Conservation (phyloP, 805 yeast species). For the Wickerhamiella sorbophila region DNA sequence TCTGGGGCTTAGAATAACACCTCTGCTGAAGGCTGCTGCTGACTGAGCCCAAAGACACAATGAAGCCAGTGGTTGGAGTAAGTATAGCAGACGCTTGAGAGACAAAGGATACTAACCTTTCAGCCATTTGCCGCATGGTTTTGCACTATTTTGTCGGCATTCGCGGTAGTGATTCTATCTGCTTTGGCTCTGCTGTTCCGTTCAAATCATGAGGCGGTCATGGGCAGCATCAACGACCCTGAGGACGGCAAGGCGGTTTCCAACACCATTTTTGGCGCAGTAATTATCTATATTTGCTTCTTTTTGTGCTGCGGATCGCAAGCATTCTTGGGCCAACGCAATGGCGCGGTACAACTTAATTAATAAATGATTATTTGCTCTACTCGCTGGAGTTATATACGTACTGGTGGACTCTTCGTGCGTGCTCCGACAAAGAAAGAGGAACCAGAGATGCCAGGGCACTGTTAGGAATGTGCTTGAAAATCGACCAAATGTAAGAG, state of each 20-base stretch:
- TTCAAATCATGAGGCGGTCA: slow-evolving; percentile 73
- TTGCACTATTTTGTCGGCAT: slow-evolving; percentile 84
- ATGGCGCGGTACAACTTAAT: slow-evolving; percentile 45
- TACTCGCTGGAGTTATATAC: neutral
- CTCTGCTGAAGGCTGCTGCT: no score
- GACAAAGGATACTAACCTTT: neutral
- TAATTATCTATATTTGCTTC: slow-evolving; percentile 62
- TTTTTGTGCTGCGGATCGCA: slow-evolving; percentile 87
- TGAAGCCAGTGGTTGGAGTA: slow-evolving; percentile 39
- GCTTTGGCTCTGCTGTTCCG: slow-evolving; percentile 74
- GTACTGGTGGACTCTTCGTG: slow-evolving; percentile 7
- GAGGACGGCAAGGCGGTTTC: slow-evolving; percentile 91
- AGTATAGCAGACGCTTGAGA: slow-evolving; percentile 15
- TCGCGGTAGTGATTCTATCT: slow-evolving; percentile 76
- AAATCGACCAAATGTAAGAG: slow-evolving; percentile 15
- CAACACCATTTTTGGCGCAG: slow-evolving; percentile 79
- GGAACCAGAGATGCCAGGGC: slow-evolving; percentile 13
- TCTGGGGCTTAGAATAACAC: no score
- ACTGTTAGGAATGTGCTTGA: slow-evolving; percentile 10
- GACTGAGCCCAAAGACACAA: slow-evolving; percentile 10
- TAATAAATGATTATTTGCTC: no score
- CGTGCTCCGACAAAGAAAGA: slow-evolving; percentile 11
- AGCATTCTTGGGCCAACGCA: slow-evolving; percentile 47
- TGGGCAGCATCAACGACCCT: slow-evolving; percentile 85
- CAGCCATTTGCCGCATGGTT: slow-evolving; percentile 61